Percentiles rank a stretch among this genome's conserved stretches.
Evolutionary conservation across 163 green algal genomes (phyloP).

Genomic region (Chlorella variabilis): DNA sequence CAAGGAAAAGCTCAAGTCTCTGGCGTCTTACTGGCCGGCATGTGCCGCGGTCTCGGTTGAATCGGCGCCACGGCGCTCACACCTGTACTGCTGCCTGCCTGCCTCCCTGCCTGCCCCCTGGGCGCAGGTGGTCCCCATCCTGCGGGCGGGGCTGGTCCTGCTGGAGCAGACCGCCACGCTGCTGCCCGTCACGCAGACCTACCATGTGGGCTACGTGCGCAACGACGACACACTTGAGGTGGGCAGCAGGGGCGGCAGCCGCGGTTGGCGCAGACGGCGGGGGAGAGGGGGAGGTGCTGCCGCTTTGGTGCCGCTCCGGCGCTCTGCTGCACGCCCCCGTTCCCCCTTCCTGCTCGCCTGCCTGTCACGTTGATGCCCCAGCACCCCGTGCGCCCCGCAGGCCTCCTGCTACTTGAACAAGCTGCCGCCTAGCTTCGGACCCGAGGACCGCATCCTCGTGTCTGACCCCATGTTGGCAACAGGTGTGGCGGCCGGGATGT

Average conservation of each 20-base stretch:
- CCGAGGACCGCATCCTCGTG: constrained; percentile 86
- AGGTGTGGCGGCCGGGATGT: constrained; percentile 46
- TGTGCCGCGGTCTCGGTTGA: no score
- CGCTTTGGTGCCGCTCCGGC: no score
- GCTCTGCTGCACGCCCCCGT: no score
- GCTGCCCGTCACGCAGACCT: constrained; percentile 82
- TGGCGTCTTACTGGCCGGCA: no score
- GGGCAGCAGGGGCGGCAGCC: background rate
- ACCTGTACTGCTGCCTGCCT: no score
- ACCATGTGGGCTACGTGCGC: constrained; percentile 91
- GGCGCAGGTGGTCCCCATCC: constrained; percentile 86
- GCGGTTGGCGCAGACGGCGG: background rate
- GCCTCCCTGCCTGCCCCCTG: background rate
- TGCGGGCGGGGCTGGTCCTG: constrained; percentile 91
- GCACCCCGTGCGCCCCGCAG: no score
- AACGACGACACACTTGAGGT: constrained; percentile 90
- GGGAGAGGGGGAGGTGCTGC: no score
- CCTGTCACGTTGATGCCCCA: no score
- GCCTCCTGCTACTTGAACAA: constrained; percentile 92
- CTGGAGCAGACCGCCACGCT: constrained; percentile 82
- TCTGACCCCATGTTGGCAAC: constrained; percentile 94
- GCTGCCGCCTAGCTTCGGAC: constrained; percentile 75
- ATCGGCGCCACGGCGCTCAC: no score
- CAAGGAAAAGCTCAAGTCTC: no score
- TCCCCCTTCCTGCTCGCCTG: background rate